A percentile compares a stretch with the other conserved stretches of the same genome.
These are phyloP conservation scores for Nicotiana rustica DNA, from an alignment of 305 asterid genomes.

Conservation along the genomic window DNA sequence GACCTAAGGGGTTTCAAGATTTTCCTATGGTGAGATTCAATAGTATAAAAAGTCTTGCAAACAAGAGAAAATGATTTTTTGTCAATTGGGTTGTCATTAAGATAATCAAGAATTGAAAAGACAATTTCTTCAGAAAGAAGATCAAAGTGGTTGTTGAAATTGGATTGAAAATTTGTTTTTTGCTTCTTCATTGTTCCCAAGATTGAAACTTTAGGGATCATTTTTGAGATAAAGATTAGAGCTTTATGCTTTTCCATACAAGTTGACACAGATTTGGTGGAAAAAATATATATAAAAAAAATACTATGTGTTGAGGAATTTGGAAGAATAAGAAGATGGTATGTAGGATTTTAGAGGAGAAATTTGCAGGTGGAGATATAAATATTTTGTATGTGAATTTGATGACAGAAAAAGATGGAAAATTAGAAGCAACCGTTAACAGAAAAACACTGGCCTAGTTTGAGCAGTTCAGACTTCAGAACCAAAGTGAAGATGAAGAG, in stretches of 20 bases:
- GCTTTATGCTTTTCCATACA: not conserved
- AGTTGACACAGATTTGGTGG: too few relatives aligned
- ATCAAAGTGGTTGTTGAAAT: slow-evolving; percentile 62
- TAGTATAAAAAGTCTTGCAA: slow-evolving; percentile 60
- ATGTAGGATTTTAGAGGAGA: not conserved
- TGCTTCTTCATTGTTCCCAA: slow-evolving; percentile 52
- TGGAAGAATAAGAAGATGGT: not conserved
- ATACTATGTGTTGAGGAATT: not conserved
- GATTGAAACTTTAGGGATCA: slow-evolving; percentile 34
- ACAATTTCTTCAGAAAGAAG: slow-evolving; percentile 72
- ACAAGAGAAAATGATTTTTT: slow-evolving; percentile 72
- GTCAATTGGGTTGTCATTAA: slow-evolving; percentile 67
- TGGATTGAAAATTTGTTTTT: slow-evolving; percentile 40
- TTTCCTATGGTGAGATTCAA: slow-evolving; percentile 53
- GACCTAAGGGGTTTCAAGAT: slow-evolving; percentile 64
- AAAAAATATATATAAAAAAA: not conserved
- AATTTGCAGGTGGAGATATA: not conserved
- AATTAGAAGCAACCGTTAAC: slow-evolving; percentile 43
- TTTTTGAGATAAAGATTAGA: not conserved
- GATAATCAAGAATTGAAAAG: slow-evolving; percentile 67
- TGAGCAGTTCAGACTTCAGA: slow-evolving; percentile 5
- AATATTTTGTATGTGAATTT: not conserved
- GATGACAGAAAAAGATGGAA: slow-evolving; percentile 6
- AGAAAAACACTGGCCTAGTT: slow-evolving; percentile 41
- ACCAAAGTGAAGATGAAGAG: slow-evolving; percentile 27